Conservation (phyloP, 2,329 filamentous ascomycete species). For the Lachnellula occidentalis region DNA sequence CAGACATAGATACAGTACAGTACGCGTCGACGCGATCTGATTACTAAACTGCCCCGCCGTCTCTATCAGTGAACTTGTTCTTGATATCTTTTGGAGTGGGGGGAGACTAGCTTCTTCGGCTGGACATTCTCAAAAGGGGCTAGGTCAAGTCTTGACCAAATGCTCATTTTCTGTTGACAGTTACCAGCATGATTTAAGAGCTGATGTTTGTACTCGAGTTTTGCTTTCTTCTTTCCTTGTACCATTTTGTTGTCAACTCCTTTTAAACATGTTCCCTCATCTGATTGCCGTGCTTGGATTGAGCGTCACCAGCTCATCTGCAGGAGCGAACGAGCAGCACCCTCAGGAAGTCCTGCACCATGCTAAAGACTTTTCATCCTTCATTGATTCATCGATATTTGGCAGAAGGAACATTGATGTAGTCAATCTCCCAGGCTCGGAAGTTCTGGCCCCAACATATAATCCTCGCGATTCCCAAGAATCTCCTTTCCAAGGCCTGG, state of each 20-base stretch:
- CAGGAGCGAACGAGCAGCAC: background rate
- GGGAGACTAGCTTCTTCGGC: background rate
- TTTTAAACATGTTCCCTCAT: background rate
- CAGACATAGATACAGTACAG: too few relatives aligned
- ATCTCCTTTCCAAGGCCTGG: constrained; percentile 9
- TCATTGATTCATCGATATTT: constrained; percentile 17
- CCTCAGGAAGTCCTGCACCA: background rate
- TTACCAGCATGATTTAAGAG: background rate
- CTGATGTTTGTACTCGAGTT: background rate
- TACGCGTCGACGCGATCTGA: too few relatives aligned
- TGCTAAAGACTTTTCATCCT: background rate
- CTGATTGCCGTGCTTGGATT: background rate
- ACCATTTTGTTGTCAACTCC: background rate
- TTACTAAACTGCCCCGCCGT: too few relatives aligned
- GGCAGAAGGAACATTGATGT: background rate
- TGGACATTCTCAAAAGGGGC: background rate
- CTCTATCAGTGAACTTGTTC: background rate
- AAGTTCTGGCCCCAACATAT: constrained; percentile 21
- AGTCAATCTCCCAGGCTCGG: constrained; percentile 1
- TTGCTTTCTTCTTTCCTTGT: background rate
- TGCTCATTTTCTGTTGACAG: too few relatives aligned
- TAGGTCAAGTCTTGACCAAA: background rate
- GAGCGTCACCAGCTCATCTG: background rate
- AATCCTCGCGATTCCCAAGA: constrained; percentile 9
- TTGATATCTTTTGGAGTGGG: background rate